A percentile compares a stretch with the other conserved stretches of the same genome.
Conservation (phyloP, 495 filamentous ascomycete species). For the Hypoxylon cercidicola region DNA sequence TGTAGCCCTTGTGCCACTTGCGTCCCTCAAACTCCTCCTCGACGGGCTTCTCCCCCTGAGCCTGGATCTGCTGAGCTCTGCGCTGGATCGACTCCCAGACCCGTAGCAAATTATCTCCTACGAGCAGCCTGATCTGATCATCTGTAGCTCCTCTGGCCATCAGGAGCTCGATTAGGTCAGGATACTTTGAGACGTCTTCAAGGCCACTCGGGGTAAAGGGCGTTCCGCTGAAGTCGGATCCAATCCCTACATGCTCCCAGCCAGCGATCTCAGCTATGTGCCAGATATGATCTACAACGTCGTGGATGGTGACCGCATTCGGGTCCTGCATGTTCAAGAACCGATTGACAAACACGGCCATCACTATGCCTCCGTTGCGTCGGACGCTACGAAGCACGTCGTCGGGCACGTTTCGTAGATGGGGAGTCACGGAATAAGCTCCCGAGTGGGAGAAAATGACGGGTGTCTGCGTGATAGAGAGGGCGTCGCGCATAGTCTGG, state of each 20-base stretch:
- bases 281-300: constrained; percentile 71
- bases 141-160: constrained; percentile 64
- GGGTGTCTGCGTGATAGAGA: constrained; percentile 61
- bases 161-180: constrained; percentile 30
- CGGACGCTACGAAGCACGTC: constrained; percentile 65
- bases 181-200: constrained; percentile 52
- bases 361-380: constrained; percentile 65
- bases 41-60: constrained; percentile 30
- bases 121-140: constrained; percentile 60
- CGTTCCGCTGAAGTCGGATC: constrained; percentile 74
- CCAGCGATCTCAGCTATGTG: constrained; percentile 66
- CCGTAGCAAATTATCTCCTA: constrained; percentile 63
- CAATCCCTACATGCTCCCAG: constrained; percentile 69
- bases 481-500: constrained; percentile 66
- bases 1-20: constrained; percentile 31
- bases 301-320: constrained; percentile 65
- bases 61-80: constrained; percentile 33
- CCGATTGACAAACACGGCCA: constrained; percentile 70
- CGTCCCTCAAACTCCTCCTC: constrained; percentile 36
- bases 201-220: constrained; percentile 57
- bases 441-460: constrained; percentile 69
- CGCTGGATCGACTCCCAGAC: constrained; percentile 35
- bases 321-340: constrained; percentile 68
- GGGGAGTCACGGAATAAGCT: constrained; percentile 62
- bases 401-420: constrained; percentile 70